These are phyloP conservation scores for Clarireedia sp. DNA, from an alignment of 2,329 filamentous ascomycete genomes.

Conservation along the genomic window DNA sequence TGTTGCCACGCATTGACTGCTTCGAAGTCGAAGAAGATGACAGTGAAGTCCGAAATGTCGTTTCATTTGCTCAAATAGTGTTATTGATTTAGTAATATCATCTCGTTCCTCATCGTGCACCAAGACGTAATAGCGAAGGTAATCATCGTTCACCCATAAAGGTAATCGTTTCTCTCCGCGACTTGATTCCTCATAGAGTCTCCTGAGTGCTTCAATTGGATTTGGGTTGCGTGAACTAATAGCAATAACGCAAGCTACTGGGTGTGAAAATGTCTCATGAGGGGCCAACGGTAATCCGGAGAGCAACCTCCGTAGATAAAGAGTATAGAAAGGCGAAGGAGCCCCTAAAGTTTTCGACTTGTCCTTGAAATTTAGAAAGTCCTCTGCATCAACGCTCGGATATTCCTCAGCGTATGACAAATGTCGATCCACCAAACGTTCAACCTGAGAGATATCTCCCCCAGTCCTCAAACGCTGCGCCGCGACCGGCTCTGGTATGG, in stretches of 20 bases:
- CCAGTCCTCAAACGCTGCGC: slow-evolving; percentile 29
- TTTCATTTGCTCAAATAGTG: slow-evolving; percentile 97
- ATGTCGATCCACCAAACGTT: slow-evolving; percentile 73
- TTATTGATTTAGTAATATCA: slow-evolving; percentile 83
- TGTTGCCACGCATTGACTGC: slow-evolving; percentile 74
- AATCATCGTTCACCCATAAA: slow-evolving; percentile 83
- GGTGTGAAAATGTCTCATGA: slow-evolving; percentile 91
- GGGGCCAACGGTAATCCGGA: slow-evolving; percentile 71
- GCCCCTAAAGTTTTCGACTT: slow-evolving; percentile 27
- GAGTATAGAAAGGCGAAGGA: slow-evolving; percentile 72
- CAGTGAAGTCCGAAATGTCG: slow-evolving; percentile 95
- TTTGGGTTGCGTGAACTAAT: slow-evolving; percentile 81
- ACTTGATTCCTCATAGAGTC: slow-evolving; percentile 77
- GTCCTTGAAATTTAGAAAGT: slow-evolving; percentile 33
- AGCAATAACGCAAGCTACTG: slow-evolving; percentile 87
- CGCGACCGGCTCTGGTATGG: slow-evolving; percentile 12
- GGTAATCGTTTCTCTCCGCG: slow-evolving; percentile 67
- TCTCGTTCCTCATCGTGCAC: slow-evolving; percentile 95
- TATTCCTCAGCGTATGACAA: slow-evolving; percentile 62
- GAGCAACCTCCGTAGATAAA: slow-evolving; percentile 77
- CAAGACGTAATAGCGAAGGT: slow-evolving; percentile 89
- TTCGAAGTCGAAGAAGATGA: slow-evolving; percentile 79
- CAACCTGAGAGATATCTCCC: slow-evolving; percentile 59
- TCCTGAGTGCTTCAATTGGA: slow-evolving; percentile 80
- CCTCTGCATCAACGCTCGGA: slow-evolving; percentile 23